A percentile compares a stretch with the other conserved stretches of the same genome.
Conservation (phyloP, 2,329 filamentous ascomycete genomes). For the Aquanectria penicillioides region DNA sequence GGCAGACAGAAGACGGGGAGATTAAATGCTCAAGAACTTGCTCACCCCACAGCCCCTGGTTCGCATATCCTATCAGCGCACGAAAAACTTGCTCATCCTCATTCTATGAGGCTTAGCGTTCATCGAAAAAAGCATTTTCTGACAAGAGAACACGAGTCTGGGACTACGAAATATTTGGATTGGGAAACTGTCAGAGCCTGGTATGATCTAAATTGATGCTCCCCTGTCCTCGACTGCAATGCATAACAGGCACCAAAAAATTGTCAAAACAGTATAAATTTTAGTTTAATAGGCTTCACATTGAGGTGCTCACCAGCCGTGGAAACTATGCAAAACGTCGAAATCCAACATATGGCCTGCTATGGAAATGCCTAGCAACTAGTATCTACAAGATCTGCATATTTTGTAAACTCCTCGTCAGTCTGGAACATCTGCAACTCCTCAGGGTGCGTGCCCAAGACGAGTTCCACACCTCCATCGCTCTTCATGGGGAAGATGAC, state of each 20-base stretch:
- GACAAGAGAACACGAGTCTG: too few species aligned
- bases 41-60: neutral
- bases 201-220: too few species aligned
- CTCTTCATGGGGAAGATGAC: constrained; percentile 43
- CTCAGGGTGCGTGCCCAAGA: constrained; percentile 41
- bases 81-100: constrained; percentile 12
- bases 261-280: too few species aligned
- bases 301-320: too few species aligned
- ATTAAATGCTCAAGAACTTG: neutral
- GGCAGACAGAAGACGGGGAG: neutral
- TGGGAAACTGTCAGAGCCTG: too few species aligned
- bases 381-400: constrained; percentile 31
- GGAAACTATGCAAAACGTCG: neutral
- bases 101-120: neutral
- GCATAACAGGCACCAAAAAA: too few species aligned
- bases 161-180: too few species aligned
- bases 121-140: too few species aligned
- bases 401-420: constrained; percentile 42
- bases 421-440: constrained; percentile 40
- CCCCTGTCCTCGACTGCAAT: too few species aligned
- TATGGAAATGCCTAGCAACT: neutral
- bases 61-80: neutral
- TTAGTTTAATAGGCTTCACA: too few species aligned
- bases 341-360: neutral
- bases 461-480: constrained; percentile 43